Base-by-base conservation (phyloP, 305 asterid species). In the Vinca major region DNA sequence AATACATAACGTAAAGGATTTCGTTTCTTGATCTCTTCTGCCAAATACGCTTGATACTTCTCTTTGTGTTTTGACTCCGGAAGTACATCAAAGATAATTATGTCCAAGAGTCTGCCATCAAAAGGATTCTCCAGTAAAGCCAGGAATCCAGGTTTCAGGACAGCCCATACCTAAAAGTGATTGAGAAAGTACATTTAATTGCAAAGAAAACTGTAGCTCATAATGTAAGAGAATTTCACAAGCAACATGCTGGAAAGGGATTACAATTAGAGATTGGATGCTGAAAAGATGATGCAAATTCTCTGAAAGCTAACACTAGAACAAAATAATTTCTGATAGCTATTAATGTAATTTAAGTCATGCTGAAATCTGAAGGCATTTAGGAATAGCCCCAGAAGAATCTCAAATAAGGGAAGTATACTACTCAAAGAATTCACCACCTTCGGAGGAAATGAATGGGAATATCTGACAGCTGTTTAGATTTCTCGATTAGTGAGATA, bases 141-240 rank as follows among this genome's bases (percentile, higher is more conserved):
- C 84, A 92, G 77, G 91, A 86, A 92, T 61, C 97, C 96, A 65
- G 93, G 94, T 81, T 90, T 92, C 76, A 90, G 79, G 65, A 92
- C 91, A 70, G 90, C 92, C 98, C 98, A 92, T 69, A 92, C 98
- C 98, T 92, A 82, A 58, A 80, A 48, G 73, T 70, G 75, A 71
- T 66, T 64, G 75, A 71, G 20, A 71, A 51, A 0, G 12, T n/a
- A 45, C 74, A 74, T 68, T 26, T 44, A 47, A 48, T n/a, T 52
- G 26, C 57, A 52, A 2, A 52, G 57, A 10, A 5, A 52, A 52
- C 57, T 62, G 40, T 17, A 40, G 16, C 56, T 45, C 14, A 33
- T n/a, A 65, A 45, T 48, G 51, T 20, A 36, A 21, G 67, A 5
- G 4, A 55, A 19, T 20, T 64, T 26, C 47, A 21, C 36, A 16